Percentiles rank a stretch among this genome's conserved stretches.
Evolutionary conservation across 1,139 yeast genomes (phyloP).

Genomic region (Scheffersomyces lignicola): DNA sequence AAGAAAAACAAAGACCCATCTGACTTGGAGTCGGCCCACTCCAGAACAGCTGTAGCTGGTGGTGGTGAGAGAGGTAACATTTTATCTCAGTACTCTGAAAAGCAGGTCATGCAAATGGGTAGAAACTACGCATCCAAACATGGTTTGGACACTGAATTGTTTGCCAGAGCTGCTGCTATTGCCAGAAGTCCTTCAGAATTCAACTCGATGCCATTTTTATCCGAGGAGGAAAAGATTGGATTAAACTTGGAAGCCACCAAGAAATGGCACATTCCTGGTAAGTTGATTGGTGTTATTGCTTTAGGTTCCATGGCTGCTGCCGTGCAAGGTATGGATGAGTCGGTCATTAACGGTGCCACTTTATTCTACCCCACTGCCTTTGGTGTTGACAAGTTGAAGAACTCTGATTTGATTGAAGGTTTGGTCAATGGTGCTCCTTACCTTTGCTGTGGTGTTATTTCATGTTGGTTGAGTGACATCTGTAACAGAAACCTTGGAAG

Average conservation of each 20-base stretch:
- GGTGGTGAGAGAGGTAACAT: conserved; percentile 52
- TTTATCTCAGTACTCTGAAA: conserved; percentile 59
- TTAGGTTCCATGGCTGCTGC: conserved; percentile 88
- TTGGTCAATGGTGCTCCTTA: conserved; percentile 82
- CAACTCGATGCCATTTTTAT: conserved; percentile 56
- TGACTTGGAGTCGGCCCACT: conserved; percentile 26
- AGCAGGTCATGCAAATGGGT: conserved; percentile 72
- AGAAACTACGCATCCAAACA: conserved; percentile 63
- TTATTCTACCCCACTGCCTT: conserved; percentile 61
- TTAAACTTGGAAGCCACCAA: conserved; percentile 60
- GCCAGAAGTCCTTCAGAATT: conserved; percentile 66
- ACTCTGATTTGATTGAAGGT: conserved; percentile 71
- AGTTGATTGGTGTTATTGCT: conserved; percentile 62
- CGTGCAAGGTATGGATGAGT: conserved; percentile 91
- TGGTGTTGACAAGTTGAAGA: conserved; percentile 49
- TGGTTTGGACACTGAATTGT: conserved; percentile 62
- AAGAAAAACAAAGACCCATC: conserved; percentile 18
- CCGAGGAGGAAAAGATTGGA: conserved; percentile 58
- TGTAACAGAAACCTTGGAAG: conserved; percentile 67
- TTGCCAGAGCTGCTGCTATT: conserved; percentile 73
- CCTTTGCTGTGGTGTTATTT: conserved; percentile 65
- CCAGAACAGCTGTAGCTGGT: conserved; percentile 22
- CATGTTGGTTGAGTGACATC: conserved; percentile 75
- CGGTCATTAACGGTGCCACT: conserved; percentile 83
- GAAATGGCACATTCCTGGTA: conserved; percentile 63